These are phyloP conservation scores for Rhizopogon vulgaris DNA, from an alignment of 768 basidiomycete genomes.

Conservation along the genomic window DNA sequence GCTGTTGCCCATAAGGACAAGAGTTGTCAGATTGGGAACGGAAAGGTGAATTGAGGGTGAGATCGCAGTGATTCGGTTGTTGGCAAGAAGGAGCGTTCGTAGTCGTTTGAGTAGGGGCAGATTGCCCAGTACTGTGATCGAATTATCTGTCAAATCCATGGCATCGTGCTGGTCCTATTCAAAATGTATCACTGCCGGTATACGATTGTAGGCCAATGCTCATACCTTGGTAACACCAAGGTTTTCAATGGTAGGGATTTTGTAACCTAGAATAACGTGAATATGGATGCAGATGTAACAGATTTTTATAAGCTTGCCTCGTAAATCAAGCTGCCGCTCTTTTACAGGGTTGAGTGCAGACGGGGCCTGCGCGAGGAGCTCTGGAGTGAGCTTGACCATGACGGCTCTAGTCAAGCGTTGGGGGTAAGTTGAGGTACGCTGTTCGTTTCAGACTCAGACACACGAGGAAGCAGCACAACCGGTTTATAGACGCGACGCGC, in stretches of 20 bases:
- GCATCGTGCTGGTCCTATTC: conserved; percentile 86
- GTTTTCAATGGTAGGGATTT: conserved; percentile 95
- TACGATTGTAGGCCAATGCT: conserved; percentile 14
- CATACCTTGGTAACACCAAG: conserved; percentile 84
- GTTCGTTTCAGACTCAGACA: conserved; percentile 30
- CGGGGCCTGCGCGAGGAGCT: conserved; percentile 77
- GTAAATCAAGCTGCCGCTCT: conserved; percentile 86
- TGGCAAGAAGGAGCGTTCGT: conserved; percentile 77
- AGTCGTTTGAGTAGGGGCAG: conserved; percentile 83
- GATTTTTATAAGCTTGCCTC: conserved; percentile 49
- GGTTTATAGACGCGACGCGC: conserved; percentile 9
- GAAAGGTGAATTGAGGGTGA: conserved; percentile 80
- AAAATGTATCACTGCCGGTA: conserved; percentile 6
- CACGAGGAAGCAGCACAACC: conserved; percentile 14
- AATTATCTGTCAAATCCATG: conserved; percentile 92
- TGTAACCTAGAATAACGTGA: conserved; percentile 56
- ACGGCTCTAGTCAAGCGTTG: conserved; percentile 13
- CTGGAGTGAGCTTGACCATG: conserved; percentile 89
- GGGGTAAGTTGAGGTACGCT: neutral
- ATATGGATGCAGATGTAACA: neutral
- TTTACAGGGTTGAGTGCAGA: conserved; percentile 79
- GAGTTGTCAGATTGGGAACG: conserved; percentile 75
- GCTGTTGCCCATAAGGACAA: conserved; percentile 81
- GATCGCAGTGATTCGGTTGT: conserved; percentile 82
- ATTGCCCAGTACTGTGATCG: conserved; percentile 76